These are phyloP conservation scores for Crucihimalaya himalaica DNA, from an alignment of 345 rosid genomes.

Conservation along the genomic window DNA sequence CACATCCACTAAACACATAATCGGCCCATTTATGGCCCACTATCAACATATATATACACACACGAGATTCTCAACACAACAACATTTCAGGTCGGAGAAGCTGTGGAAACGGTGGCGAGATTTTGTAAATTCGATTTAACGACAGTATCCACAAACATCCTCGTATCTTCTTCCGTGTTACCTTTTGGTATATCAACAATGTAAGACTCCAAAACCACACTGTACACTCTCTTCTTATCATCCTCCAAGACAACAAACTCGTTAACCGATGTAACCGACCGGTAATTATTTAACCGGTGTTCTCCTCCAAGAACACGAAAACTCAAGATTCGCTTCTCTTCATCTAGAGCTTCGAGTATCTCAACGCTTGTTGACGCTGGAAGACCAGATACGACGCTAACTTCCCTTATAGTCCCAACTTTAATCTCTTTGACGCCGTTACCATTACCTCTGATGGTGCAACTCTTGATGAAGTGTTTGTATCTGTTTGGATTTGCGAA, in stretches of 20 bases:
- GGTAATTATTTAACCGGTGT: constrained; percentile 39
- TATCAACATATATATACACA: constrained; percentile 14
- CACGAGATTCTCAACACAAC: constrained; percentile 15
- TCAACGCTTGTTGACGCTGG: constrained; percentile 43
- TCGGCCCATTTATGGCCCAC: constrained; percentile 26
- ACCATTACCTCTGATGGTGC: constrained; percentile 30
- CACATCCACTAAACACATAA: not conserved
- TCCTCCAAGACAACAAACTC: constrained; percentile 26
- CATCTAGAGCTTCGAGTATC: constrained; percentile 36
- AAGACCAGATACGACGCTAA: constrained; percentile 36
- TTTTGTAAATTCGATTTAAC: constrained; percentile 38
- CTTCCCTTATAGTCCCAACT: constrained; percentile 39
- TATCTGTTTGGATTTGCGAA: constrained; percentile 37
- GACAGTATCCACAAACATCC: constrained; percentile 39
- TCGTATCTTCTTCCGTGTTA: constrained; percentile 42
- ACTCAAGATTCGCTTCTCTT: constrained; percentile 29
- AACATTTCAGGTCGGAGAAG: constrained; percentile 29
- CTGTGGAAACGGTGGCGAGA: constrained; percentile 32
- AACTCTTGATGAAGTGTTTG: constrained; percentile 43
- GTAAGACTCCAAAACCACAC: constrained; percentile 40
- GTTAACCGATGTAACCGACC: constrained; percentile 43
- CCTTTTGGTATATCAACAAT: constrained; percentile 43
- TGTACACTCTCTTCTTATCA: constrained; percentile 21
- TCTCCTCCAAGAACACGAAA: constrained; percentile 43
- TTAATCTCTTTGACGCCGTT: constrained; percentile 17